Base-by-base conservation (phyloP, 306 rosid species). In the Hippophae gyantsensis region DNA sequence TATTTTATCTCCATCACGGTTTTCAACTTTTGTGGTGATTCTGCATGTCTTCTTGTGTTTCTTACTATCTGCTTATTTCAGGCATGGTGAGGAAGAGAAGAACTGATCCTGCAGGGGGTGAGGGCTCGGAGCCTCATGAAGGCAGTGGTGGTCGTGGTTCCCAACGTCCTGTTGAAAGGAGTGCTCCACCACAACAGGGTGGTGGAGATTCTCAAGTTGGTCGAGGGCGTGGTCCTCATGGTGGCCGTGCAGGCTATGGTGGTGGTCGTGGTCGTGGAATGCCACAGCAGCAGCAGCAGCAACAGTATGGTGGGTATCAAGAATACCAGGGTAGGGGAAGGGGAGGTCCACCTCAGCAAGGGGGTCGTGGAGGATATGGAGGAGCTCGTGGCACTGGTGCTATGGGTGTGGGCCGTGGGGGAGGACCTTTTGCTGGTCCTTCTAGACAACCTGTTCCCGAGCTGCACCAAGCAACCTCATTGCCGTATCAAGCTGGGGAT, bases 391-490 rank as follows among this genome's bases (percentile, higher is more conserved):
- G 82, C 23, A 13, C 81, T 26, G 86, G 79, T 32, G 38, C 38
- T 42, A 10, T 43, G 41, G 61, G 80, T 9, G 27, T 79, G 48
- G 81, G 81, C 62, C 81, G 76, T 5, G 81, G 77, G 45, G 73
- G 74, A 57, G 84, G 84, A 54, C 73, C 97, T 59, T 70, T 93
- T 26, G 86, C 80, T 50, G 95, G 86, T 42, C 81, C 89, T 43
- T 65, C 95, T 23, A 74, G 85, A 66, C 82, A 86, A 26, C 86
- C 71, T n/a, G 64, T 64, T 42, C 89, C 97, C 99, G 97, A 86
- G 81, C 95, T 93, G 99, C 97, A 89, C 97, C 99, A 93, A 93
- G 99, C 99, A 49, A 78, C 89, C 78, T 75, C 86, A 61, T 2
- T 32, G 3, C 74, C 73, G 70, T 69, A 67, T 60, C 83, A 78